These are phyloP conservation scores for Crepidotus variabilis DNA, from an alignment of 768 basidiomycete genomes.

Conservation along the genomic window DNA sequence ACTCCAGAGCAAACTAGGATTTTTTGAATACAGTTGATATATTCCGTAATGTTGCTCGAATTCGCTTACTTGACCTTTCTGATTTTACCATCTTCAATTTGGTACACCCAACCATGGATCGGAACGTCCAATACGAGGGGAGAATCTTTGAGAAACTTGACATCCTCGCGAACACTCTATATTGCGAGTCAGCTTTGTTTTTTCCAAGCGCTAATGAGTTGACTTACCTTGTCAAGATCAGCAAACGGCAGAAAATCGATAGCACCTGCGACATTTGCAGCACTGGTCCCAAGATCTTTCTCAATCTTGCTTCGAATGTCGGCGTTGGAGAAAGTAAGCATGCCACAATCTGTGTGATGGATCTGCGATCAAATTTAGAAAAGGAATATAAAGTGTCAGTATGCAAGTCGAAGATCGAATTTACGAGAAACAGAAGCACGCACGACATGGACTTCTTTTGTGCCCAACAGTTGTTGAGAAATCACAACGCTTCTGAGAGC, in stretches of 20 bases:
- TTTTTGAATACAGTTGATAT: too few relatives aligned
- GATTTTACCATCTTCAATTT: slow-evolving; percentile 61
- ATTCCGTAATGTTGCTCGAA: too few relatives aligned
- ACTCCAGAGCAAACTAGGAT: too few relatives aligned
- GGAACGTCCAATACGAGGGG: slow-evolving; percentile 52
- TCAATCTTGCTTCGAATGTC: slow-evolving; percentile 49
- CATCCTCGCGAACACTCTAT: slow-evolving; percentile 52
- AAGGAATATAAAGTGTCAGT: too few relatives aligned
- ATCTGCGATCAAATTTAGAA: slow-evolving; percentile 22
- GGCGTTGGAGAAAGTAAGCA: slow-evolving; percentile 57
- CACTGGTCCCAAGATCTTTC: slow-evolving; percentile 32
- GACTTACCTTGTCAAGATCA: slow-evolving; percentile 19
- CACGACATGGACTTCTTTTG: slow-evolving; percentile 55
- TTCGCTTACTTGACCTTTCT: not conserved
- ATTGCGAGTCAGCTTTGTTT: not conserved
- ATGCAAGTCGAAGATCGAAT: too few relatives aligned
- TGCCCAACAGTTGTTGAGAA: slow-evolving; percentile 71
- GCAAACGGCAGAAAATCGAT: slow-evolving; percentile 57
- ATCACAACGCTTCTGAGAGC: slow-evolving; percentile 64
- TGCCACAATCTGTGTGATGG: slow-evolving; percentile 73
- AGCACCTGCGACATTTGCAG: slow-evolving; percentile 16
- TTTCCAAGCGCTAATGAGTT: not conserved
- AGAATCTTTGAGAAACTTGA: slow-evolving; percentile 51
- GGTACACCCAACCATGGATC: slow-evolving; percentile 67
- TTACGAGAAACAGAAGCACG: not conserved